Conservation (phyloP, 306 rosid genomes). For the Mimosa bimucronata region DNA sequence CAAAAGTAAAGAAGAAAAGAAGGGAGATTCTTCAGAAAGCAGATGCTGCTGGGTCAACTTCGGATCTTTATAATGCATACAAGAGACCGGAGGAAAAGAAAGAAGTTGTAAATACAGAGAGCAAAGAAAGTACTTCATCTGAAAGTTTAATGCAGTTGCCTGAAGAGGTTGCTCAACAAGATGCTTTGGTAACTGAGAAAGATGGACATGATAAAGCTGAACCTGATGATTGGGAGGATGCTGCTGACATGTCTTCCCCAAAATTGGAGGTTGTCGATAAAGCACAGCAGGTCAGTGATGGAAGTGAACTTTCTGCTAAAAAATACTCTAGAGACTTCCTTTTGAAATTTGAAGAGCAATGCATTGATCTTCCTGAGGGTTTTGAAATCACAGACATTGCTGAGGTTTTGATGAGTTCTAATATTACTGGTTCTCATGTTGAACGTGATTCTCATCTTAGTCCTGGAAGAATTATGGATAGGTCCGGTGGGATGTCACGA, state of each 20-base stretch:
- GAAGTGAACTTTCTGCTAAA: slow-evolving; percentile 49
- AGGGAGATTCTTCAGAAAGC: slow-evolving; percentile 78
- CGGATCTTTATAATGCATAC: slow-evolving; percentile 95
- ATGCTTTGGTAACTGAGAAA: slow-evolving; percentile 40
- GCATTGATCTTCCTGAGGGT: slow-evolving; percentile 61
- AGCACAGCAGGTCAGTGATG: slow-evolving; percentile 49
- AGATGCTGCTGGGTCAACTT: slow-evolving; percentile 91
- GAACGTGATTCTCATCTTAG: slow-evolving; percentile 65
- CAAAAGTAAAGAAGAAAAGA: slow-evolving; percentile 60
- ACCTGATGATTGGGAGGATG: slow-evolving; percentile 98
- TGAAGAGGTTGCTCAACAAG: slow-evolving; percentile 45
- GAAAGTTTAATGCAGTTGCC: slow-evolving; percentile 49
- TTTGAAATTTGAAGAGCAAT: slow-evolving; percentile 69
- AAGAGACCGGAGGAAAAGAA: slow-evolving; percentile 93
- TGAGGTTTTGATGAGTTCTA: slow-evolving; percentile 48
- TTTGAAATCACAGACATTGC: slow-evolving; percentile 63
- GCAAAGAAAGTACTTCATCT: slow-evolving; percentile 46
- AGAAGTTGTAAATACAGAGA: slow-evolving; percentile 52
- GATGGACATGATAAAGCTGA: slow-evolving; percentile 59
- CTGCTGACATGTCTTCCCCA: slow-evolving; percentile 78
- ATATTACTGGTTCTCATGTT: slow-evolving; percentile 42
- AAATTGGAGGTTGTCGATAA: slow-evolving; percentile 58
- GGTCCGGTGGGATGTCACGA: slow-evolving; percentile 56
- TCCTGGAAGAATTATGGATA: slow-evolving; percentile 66
- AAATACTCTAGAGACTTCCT: slow-evolving; percentile 92